These are phyloP conservation scores for Leccinum subrobustum DNA, from an alignment of 1,284 basidiomycete species.

Conservation along the genomic window DNA sequence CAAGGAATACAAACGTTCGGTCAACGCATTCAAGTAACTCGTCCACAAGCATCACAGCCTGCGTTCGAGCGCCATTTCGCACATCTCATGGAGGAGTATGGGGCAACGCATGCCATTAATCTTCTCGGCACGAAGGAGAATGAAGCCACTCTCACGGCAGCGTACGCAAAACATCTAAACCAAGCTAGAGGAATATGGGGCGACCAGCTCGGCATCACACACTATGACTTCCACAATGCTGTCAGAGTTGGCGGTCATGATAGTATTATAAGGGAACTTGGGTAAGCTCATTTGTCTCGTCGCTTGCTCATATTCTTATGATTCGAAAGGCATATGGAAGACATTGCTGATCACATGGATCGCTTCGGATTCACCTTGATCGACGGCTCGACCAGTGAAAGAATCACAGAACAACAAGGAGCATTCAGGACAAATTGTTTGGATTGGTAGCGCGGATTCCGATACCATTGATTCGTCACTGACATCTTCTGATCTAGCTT, in stretches of 20 bases:
- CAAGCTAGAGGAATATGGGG: constrained; percentile 57
- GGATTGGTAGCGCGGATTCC: constrained; percentile 68
- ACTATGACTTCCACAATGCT: constrained; percentile 93
- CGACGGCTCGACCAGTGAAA: constrained; percentile 61
- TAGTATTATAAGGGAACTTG: constrained; percentile 74
- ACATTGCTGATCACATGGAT: constrained; percentile 67
- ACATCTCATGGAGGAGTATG: constrained; percentile 83
- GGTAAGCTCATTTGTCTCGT: constrained; percentile 38
- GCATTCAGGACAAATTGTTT: constrained; percentile 95
- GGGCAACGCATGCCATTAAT: constrained; percentile 81
- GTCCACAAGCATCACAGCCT: constrained; percentile 94
- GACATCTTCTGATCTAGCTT: constrained; percentile 50
- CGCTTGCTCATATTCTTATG: constrained; percentile 11
- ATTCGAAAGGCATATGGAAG: constrained; percentile 52
- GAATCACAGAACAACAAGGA: constrained; percentile 84
- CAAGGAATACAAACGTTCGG: constrained; percentile 90
- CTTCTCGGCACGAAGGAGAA: constrained; percentile 90
- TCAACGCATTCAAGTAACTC: constrained; percentile 88
- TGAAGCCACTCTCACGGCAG: constrained; percentile 79
- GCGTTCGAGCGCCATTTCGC: constrained; percentile 95
- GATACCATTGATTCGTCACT: not conserved
- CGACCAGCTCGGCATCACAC: constrained; percentile 70
- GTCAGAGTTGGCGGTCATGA: constrained; percentile 89
- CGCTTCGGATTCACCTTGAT: constrained; percentile 85
- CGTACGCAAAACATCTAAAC: constrained; percentile 79